Percentiles rank a stretch among this genome's conserved stretches.
Evolutionary conservation across 306 rosid genomes (phyloP).

Genomic region (Rosa persica): DNA sequence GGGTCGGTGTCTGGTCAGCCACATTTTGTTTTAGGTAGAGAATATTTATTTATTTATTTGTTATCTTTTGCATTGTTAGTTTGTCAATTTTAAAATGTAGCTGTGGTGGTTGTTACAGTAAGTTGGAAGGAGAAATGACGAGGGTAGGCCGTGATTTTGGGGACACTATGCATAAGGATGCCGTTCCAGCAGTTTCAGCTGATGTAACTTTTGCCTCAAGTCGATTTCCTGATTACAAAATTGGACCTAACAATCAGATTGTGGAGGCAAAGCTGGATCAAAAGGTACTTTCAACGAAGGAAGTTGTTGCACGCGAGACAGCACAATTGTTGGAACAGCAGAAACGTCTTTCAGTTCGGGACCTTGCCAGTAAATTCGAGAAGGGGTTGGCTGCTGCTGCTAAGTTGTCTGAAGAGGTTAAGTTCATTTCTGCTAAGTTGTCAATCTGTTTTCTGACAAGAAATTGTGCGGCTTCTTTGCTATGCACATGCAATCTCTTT

Average conservation of each 20-base stretch:
- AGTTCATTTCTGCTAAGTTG: not conserved
- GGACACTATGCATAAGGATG: slow-evolving; percentile 67
- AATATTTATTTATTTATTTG: too few species aligned
- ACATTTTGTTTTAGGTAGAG: too few species aligned
- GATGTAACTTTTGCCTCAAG: slow-evolving; percentile 75
- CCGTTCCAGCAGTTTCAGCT: slow-evolving; percentile 64
- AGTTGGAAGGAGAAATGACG: slow-evolving; percentile 50
- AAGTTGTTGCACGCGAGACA: slow-evolving; percentile 89
- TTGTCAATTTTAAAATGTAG: slow-evolving; percentile 8
- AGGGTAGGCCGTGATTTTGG: slow-evolving; percentile 71
- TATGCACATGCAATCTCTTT: not conserved
- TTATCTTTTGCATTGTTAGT: not conserved
- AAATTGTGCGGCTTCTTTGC: not conserved
- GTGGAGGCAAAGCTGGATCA: slow-evolving; percentile 68
- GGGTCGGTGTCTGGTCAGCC: too few species aligned
- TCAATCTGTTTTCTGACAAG: not conserved
- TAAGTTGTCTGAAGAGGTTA: slow-evolving; percentile 90
- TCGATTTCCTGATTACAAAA: slow-evolving; percentile 81
- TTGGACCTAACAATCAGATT: slow-evolving; percentile 80
- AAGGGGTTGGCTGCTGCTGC: slow-evolving; percentile 97
- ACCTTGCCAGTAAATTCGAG: slow-evolving; percentile 86
- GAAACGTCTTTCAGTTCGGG: slow-evolving; percentile 86
- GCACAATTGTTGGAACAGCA: slow-evolving; percentile 90
- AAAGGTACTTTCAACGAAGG: slow-evolving; percentile 74
- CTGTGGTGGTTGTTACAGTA: slow-evolving; percentile 47